Percentiles rank a stretch among this genome's conserved stretches.
These are phyloP conservation scores for Cryptococcus amylolentus DNA, from an alignment of 1,284 basidiomycete genomes.

Conservation along the genomic window DNA sequence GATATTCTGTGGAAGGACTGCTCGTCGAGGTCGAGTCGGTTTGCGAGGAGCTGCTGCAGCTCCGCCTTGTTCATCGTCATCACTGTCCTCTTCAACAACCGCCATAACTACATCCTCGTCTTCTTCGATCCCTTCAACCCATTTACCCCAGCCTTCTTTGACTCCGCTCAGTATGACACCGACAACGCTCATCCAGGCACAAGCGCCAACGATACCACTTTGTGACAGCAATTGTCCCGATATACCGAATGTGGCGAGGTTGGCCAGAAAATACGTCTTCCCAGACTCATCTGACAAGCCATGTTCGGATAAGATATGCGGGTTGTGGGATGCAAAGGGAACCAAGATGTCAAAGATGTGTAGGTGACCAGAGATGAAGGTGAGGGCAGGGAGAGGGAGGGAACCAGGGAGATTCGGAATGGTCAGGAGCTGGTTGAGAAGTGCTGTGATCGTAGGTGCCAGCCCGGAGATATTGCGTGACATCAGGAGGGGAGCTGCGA, in stretches of 20 bases:
- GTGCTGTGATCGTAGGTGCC: conserved; percentile 23
- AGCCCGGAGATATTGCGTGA: neutral
- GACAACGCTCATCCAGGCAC: conserved; percentile 40
- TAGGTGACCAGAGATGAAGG: conserved; percentile 36
- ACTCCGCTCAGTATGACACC: conserved; percentile 27
- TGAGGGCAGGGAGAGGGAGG: conserved; percentile 45
- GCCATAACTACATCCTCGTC: conserved; percentile 20
- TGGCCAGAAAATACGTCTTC: conserved; percentile 45
- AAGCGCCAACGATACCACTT: conserved; percentile 22
- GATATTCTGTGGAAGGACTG: conserved; percentile 26
- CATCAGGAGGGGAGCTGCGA: conserved; percentile 34
- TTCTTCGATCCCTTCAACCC: conserved; percentile 36
- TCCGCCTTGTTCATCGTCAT: conserved; percentile 20
- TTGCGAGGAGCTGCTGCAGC: neutral
- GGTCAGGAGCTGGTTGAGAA: conserved; percentile 39
- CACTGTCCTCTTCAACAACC: conserved; percentile 14
- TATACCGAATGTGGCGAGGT: conserved; percentile 48
- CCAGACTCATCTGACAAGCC: conserved; percentile 34
- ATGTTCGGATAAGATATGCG: conserved; percentile 23
- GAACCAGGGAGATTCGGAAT: conserved; percentile 41
- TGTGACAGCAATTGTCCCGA: conserved; percentile 41
- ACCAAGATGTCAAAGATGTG: conserved; percentile 41
- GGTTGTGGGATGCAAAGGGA: conserved; percentile 27
- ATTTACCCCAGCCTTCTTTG: conserved; percentile 43
- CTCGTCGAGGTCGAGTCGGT: conserved; percentile 10